phyloP scores from a whole-genome alignment of 306 rosid genomes.

The Cicer cuneatum region DNA sequence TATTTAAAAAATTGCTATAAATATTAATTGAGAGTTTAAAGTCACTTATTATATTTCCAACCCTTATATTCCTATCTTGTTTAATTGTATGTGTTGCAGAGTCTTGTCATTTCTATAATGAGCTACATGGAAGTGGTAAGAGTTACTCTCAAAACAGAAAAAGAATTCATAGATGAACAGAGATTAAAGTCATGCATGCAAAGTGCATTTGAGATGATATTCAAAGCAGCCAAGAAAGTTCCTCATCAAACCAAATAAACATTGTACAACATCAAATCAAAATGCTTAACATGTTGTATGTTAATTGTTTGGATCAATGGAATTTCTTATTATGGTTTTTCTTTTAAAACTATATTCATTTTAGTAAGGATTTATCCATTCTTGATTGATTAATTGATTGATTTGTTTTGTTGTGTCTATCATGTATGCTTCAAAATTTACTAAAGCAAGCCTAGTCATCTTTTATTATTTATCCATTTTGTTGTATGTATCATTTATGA shows the following conservation, averaged over 20 bases:
- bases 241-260: neutral
- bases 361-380: neutral
- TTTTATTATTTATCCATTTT: neutral
- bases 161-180: constrained; percentile 50
- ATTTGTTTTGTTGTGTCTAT: constrained; percentile 7
- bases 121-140: constrained; percentile 64
- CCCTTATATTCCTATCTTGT: neutral
- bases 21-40: too few species aligned
- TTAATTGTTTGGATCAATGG: neutral
- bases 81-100: constrained; percentile 48
- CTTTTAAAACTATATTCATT: neutral
- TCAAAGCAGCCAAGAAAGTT: constrained; percentile 44
- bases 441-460: neutral
- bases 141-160: constrained; percentile 51
- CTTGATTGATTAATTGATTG: neutral
- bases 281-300: constrained; percentile 4
- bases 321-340: neutral
- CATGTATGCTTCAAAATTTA: neutral
- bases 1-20: too few species aligned
- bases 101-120: constrained; percentile 52
- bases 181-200: constrained; percentile 56
- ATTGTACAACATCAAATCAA: neutral
- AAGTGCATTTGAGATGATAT: constrained; percentile 51
- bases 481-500: neutral
- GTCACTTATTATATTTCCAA: neutral